Percentiles rank a stretch among this genome's conserved stretches.
These are phyloP conservation scores for Nakazawaea laoshanensis DNA, from an alignment of 805 yeast species.

Conservation along the genomic window DNA sequence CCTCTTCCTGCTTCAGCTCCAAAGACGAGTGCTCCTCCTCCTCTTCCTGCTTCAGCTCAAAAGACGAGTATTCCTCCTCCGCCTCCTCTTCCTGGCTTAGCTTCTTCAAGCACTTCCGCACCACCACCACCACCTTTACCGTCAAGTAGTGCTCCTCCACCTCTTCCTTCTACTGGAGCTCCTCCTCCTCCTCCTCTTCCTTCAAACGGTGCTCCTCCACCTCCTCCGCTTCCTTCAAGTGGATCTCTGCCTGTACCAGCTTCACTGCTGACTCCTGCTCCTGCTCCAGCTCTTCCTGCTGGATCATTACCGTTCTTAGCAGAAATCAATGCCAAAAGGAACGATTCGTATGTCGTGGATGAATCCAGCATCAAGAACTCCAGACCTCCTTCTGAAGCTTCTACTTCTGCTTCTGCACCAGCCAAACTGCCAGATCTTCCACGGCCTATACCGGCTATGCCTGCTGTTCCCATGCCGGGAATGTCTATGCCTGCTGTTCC, in stretches of 20 bases:
- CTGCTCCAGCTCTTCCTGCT: slow-evolving; percentile 17
- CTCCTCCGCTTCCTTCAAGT: slow-evolving; percentile 14
- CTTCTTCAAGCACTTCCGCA: slow-evolving; percentile 14
- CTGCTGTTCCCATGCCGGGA: slow-evolving; percentile 13
- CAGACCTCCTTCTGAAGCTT: slow-evolving; percentile 11
- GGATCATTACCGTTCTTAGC: slow-evolving; percentile 51
- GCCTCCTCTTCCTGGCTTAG: slow-evolving; percentile 11
- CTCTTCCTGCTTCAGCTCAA: slow-evolving; percentile 11
- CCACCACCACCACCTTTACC: slow-evolving; percentile 12
- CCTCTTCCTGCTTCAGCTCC: slow-evolving; percentile 11
- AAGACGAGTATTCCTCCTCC: slow-evolving; percentile 6
- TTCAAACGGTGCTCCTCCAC: slow-evolving; percentile 19
- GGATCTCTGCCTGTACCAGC: slow-evolving; percentile 7
- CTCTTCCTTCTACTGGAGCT: slow-evolving; percentile 11
- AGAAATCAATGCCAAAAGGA: slow-evolving; percentile 47
- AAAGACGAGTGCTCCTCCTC: slow-evolving; percentile 6
- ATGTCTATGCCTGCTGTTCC: slow-evolving; percentile 9
- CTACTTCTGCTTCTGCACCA: slow-evolving; percentile 15
- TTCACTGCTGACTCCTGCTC: slow-evolving; percentile 11
- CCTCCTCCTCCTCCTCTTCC: slow-evolving; percentile 13
- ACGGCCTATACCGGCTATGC: slow-evolving; percentile 13
- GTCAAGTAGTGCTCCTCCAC: slow-evolving; percentile 16
- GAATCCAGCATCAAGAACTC: slow-evolving; percentile 13
- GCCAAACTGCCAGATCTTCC: slow-evolving; percentile 12
- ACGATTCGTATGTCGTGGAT: slow-evolving; percentile 42